Evolutionary conservation across 179 eudicot species (phyloP).

Genomic region (Patellifolia procumbens): DNA sequence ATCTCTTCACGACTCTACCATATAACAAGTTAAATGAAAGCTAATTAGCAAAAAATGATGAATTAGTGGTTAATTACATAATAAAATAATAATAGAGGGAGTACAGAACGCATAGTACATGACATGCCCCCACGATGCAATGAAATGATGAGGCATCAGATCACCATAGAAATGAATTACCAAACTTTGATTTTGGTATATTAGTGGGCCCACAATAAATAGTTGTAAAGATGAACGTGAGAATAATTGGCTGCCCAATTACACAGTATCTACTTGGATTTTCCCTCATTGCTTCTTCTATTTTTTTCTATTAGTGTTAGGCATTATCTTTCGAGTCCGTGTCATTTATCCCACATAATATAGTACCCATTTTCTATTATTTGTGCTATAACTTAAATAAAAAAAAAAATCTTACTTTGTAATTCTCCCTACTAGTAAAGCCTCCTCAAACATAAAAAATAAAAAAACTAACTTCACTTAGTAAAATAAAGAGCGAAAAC

Average conservation of each 20-base stretch:
- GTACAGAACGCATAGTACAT: background rate
- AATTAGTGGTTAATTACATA: no score
- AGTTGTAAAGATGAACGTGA: background rate
- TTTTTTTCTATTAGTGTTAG: no score
- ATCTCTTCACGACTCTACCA: background rate
- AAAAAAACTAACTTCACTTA: no score
- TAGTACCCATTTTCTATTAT: no score
- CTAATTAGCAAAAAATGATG: background rate
- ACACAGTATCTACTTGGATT: background rate
- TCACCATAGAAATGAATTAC: background rate
- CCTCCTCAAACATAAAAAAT: no score
- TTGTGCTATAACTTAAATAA: no score
- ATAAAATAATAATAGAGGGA: background rate
- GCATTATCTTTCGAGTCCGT: no score
- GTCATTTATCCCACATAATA: no score
- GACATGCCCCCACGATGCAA: conserved; percentile 26
- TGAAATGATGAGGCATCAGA: conserved; percentile 26
- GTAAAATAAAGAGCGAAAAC: no score
- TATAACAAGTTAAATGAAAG: background rate
- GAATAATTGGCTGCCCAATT: conserved; percentile 1
- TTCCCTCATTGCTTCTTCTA: no score
- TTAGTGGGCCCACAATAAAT: background rate
- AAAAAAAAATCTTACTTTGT: no score
- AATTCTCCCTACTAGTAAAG: no score
- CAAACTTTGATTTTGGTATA: background rate